A percentile compares a stretch with the other conserved stretches of the same genome.
These are phyloP conservation scores for Arthrobotrys sphaeroides DNA, from an alignment of 2,329 filamentous ascomycete species.

Conservation along the genomic window DNA sequence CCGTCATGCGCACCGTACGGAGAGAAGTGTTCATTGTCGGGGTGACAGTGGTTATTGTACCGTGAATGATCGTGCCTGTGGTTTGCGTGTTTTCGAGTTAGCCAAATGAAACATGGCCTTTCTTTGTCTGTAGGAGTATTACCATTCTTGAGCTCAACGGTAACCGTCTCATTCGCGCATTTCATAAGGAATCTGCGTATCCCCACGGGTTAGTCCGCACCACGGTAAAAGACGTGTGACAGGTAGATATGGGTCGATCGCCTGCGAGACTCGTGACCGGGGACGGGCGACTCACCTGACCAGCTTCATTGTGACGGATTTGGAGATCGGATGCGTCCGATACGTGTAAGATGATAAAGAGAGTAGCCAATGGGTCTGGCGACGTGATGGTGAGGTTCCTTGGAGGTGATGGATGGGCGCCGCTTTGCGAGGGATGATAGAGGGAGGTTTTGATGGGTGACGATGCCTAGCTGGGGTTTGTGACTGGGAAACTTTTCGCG, in stretches of 20 bases:
- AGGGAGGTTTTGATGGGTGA: constrained; percentile 13
- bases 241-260: constrained; percentile 55
- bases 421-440: neutral
- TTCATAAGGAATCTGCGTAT: constrained; percentile 92
- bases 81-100: constrained; percentile 4
- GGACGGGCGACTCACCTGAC: constrained; percentile 72
- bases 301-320: constrained; percentile 81
- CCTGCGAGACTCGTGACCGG: constrained; percentile 30
- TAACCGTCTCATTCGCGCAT: constrained; percentile 98
- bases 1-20: constrained; percentile 95
- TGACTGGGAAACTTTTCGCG: constrained; percentile 53
- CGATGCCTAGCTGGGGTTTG: constrained; percentile 25
- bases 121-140: too few relatives aligned
- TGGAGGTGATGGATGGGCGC: constrained; percentile 1
- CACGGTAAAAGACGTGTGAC: constrained; percentile 58
- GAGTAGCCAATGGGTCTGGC: constrained; percentile 10
- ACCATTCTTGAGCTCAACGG: constrained; percentile 99
- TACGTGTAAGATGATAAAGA: constrained; percentile 10
- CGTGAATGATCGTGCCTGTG: constrained; percentile 90
- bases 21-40: constrained; percentile 99
- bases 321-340: constrained; percentile 34
- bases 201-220: constrained; percentile 34
- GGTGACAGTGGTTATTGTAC: constrained; percentile 94
- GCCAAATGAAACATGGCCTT: too few relatives aligned
- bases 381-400: constrained; percentile 19